These are phyloP conservation scores for Stephanocyclus meneghinianus DNA, from an alignment of 352 stramenopile genomes.

Conservation along the genomic window DNA sequence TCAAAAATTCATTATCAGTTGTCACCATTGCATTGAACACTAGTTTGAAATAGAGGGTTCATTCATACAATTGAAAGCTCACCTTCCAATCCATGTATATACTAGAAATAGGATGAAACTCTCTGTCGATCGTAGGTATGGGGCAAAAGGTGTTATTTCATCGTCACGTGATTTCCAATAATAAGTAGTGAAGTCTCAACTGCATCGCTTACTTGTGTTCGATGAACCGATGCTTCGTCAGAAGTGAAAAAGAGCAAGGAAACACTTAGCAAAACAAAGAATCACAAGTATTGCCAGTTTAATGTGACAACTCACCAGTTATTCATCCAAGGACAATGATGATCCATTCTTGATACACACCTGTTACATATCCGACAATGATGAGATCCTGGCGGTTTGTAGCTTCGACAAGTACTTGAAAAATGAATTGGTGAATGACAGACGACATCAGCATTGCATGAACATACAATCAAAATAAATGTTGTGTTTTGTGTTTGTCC, in stretches of 20 bases:
- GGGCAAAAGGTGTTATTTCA: background rate
- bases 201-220: constrained; percentile 59
- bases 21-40: constrained; percentile 72
- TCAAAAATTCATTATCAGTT: constrained; percentile 43
- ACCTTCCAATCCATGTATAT: constrained; percentile 78
- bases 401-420: constrained; percentile 76
- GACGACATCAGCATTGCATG: background rate
- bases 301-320: constrained; percentile 10
- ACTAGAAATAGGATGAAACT: constrained; percentile 82
- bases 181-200: background rate
- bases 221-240: constrained; percentile 47
- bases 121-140: constrained; percentile 30
- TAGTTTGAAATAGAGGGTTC: constrained; percentile 72
- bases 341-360: constrained; percentile 84
- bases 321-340: constrained; percentile 28
- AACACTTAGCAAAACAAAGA: background rate
- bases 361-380: constrained; percentile 86
- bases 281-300: background rate
- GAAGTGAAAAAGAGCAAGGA: background rate
- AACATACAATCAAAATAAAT: background rate
- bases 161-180: background rate
- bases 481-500: background rate
- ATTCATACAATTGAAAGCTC: constrained; percentile 55
- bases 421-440: background rate
- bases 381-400: constrained; percentile 83